Base-by-base conservation (phyloP, 1,139 yeast genomes). In the Pichia inconspicua region DNA sequence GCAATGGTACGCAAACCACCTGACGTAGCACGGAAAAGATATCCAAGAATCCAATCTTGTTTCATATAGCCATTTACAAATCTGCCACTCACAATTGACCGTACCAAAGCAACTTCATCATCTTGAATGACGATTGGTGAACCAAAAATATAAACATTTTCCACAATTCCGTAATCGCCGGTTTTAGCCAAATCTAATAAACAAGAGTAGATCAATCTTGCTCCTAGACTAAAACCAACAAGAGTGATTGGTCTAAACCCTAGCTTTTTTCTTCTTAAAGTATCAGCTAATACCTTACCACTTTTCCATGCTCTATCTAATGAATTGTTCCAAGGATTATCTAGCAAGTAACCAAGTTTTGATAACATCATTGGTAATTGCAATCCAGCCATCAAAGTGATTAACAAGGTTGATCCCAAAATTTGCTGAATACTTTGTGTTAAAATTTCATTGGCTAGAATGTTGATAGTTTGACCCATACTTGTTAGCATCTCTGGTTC, bases 261-360 rank as follows among this genome's bases (percentile, higher is more conserved):
- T 57, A 94, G 70, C 63, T 88, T 90, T 34, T 95, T 84, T 9
- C 89, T 77, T 48, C 89, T 78, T 41, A 94, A 69, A 0, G 97
- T 87, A 62, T 94, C 98, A 0, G 98, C 98, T 50, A 94, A 66
- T 44, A 94, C 81, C 53, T 82, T 72, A 2, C 99, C 99, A 0
- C 97, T 95, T 45, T 90, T 77, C 97, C 97, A 90, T 0, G 99
- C 98, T 53, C 99, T 75, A 65, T 92, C 97, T 52, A 94, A 71
- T 0, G 98, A 90, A 5, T 92, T 97, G 61, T 84, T 90, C 98
- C 98, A 94, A 0, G 98, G 99, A 60, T 94, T 94, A 63, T 94
- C 99, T 37, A 94, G 74, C 41, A 94, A 68, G 59, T 94, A 94
- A 0, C 96, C 84, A 38, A 94, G 70, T 61, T 94, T 94, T 0